These are phyloP conservation scores for Gracilariopsis chorda DNA, from an alignment of 23 red algal genomes.

Conservation along the genomic window DNA sequence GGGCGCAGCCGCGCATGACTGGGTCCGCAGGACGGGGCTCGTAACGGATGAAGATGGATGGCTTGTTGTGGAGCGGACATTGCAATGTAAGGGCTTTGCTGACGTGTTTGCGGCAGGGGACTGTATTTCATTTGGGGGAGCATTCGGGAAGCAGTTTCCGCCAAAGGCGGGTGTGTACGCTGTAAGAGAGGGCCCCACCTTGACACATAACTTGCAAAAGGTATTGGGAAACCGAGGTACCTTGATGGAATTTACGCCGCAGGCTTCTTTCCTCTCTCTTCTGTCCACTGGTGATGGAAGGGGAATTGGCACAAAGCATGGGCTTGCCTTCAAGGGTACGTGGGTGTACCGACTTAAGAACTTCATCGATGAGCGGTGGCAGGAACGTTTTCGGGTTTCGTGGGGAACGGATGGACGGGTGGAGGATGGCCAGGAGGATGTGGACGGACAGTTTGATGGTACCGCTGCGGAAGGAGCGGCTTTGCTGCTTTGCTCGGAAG, in stretches of 20 bases:
- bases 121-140: slow-evolving; percentile 52
- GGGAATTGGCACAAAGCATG: slow-evolving; percentile 81
- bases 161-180: slow-evolving; percentile 92
- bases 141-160: slow-evolving; percentile 11
- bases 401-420: background rate
- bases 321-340: slow-evolving; percentile 63
- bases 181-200: slow-evolving; percentile 73
- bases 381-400: slow-evolving; percentile 37
- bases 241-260: slow-evolving; percentile 49
- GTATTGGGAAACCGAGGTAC: background rate
- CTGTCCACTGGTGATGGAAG: slow-evolving; percentile 74
- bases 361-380: slow-evolving; percentile 77
- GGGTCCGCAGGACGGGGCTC: background rate
- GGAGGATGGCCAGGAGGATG: background rate
- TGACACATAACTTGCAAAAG: slow-evolving; percentile 53
- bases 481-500: slow-evolving; percentile 41
- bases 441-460: background rate
- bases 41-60: slow-evolving; percentile 57
- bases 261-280: slow-evolving; percentile 59
- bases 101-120: slow-evolving; percentile 83
- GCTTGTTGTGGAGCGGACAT: slow-evolving; percentile 29
- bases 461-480: slow-evolving; percentile 49
- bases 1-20: slow-evolving; percentile 48
- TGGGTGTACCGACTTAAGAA: slow-evolving; percentile 82
- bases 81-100: background rate